Base-by-base conservation (phyloP, 1,284 basidiomycete genomes). In the Leccinum pachyderme region DNA sequence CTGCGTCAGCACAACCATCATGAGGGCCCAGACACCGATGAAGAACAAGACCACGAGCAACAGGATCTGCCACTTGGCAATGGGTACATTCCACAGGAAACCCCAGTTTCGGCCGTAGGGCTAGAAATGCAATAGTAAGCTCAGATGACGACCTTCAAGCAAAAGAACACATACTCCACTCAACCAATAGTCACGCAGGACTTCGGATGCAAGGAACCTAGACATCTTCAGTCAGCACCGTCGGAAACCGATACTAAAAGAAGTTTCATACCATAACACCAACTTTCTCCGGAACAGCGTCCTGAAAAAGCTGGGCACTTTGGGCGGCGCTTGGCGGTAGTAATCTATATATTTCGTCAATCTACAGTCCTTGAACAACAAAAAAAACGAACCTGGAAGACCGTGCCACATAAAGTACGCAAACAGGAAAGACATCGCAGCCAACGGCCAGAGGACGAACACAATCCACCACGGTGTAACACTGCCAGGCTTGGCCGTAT, bases 21-120 rank as follows among this genome's bases (percentile, higher is more conserved):
- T 75, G 11, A 82, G 64, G 12, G 79, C 89, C 93, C 93, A 96
- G 49, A 95, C 81, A 55, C 83, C 83, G 58, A 95, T 73, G 74
- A 96, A 96, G 82, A 96, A 96, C 27, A 79, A 68, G 63, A 88
- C 71, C 68, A 95, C 81, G 58, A 95, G 86, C 25, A 95, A 69
- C 24, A 92, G 75, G 49, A 89, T 93, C 61, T 87, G 84, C 87
- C 87, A 94, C 62, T 87, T 86, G 22, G 91, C 82, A 54, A 95
- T 86, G 4, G 82, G 79, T n/a, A 87, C 86, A 63, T 78, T 83
- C 93, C 93, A 96, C 18, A 95, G 76, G 85, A 93, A 96, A 62
- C 84, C 77, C 93, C 93, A 96, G 73, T 95, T 95, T 63, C 93
- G 89, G 56, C 93, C 93, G 61, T 92, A 92, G 5, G 89, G 86